A percentile compares a stretch with the other conserved stretches of the same genome.
Conservation (phyloP, 495 filamentous ascomycete species). For the Neurospora sp. region DNA sequence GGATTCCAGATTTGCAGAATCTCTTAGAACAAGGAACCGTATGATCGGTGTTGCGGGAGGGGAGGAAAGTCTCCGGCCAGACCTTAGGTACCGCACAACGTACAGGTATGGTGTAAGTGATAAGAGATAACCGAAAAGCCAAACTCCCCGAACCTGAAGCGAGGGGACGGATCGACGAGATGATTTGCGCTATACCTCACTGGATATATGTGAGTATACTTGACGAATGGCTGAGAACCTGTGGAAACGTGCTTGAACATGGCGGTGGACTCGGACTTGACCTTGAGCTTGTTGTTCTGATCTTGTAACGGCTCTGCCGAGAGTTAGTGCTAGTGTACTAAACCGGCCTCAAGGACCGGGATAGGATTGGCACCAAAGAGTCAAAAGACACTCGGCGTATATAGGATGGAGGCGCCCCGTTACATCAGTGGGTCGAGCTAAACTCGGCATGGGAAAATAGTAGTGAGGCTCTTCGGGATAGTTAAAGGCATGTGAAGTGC, state of each 20-base stretch:
- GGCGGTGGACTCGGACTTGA: not conserved
- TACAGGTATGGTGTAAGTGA: not conserved
- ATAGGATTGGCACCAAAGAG: not conserved
- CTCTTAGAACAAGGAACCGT: not conserved
- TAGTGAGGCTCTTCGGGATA: not conserved
- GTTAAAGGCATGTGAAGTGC: not conserved
- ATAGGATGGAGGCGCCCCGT: not conserved
- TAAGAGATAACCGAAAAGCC: not conserved
- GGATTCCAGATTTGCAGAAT: not conserved
- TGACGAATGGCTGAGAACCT: not conserved
- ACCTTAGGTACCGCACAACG: not conserved
- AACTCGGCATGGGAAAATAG: not conserved
- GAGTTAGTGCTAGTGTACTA: not conserved
- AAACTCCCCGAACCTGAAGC: not conserved
- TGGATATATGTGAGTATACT: not conserved
- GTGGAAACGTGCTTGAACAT: not conserved
- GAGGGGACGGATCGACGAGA: not conserved
- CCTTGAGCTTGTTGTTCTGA: not conserved
- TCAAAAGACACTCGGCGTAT: not conserved
- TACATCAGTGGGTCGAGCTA: not conserved
- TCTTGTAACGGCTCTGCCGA: not conserved
- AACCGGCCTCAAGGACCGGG: not conserved
- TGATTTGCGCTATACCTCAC: not conserved
- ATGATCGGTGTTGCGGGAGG: not conserved
- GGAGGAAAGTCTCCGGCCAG: not conserved